phyloP scores from a whole-genome alignment of 257 asterid species.

The Jaltomata sinuosa region DNA sequence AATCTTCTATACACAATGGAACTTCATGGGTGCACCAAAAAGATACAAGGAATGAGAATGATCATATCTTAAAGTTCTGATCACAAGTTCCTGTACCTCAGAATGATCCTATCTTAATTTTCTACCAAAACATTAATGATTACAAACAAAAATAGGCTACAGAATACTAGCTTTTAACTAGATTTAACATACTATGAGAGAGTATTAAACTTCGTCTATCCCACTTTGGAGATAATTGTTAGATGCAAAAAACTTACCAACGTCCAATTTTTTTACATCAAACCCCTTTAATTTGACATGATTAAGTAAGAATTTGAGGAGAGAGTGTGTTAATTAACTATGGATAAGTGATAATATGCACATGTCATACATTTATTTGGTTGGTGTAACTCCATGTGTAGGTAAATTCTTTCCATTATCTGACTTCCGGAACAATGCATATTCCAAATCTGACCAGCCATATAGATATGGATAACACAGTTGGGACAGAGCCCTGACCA shows the following conservation, averaged over 20 bases:
- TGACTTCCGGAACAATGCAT: background rate
- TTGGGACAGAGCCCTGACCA: too few relatives aligned
- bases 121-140: background rate
- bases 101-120: background rate
- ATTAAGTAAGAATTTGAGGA: background rate
- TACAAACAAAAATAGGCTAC: background rate
- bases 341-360: background rate
- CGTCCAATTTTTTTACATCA: background rate
- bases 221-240: background rate
- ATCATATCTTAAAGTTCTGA: background rate
- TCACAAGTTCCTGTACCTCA: background rate
- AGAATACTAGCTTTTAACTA: background rate
- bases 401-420: background rate
- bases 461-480: slow-evolving; percentile 2
- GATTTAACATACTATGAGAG: background rate
- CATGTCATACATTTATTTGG: background rate
- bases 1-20: background rate
- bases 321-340: background rate
- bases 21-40: background rate
- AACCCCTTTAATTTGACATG: background rate
- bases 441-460: slow-evolving; percentile 1
- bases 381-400: background rate
- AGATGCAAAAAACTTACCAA: background rate
- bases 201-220: background rate
- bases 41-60: background rate